Evolutionary conservation across 306 rosid genomes (phyloP).

Genomic region (Lablab purpureus): DNA sequence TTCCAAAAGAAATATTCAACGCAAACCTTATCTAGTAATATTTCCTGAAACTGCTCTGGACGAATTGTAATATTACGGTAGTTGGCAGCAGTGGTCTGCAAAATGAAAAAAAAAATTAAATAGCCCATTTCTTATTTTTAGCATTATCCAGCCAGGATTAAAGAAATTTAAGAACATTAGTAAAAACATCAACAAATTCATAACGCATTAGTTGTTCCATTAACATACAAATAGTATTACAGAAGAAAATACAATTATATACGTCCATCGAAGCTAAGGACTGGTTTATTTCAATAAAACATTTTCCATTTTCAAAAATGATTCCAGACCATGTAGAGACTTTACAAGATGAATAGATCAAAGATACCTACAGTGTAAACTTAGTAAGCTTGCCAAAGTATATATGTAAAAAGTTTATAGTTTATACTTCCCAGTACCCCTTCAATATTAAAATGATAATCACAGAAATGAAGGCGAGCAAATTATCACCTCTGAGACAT

Average conservation of each 20-base stretch:
- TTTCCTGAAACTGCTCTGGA: slow-evolving; percentile 72
- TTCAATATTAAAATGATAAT: slow-evolving; percentile 25
- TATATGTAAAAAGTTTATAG: not conserved
- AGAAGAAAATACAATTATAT: slow-evolving; percentile 20
- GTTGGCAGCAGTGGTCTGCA: slow-evolving; percentile 66
- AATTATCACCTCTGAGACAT: slow-evolving; percentile 54
- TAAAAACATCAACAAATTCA: not conserved
- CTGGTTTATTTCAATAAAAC: not conserved
- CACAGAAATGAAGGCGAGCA: slow-evolving; percentile 5
- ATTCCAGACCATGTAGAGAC: slow-evolving; percentile 16
- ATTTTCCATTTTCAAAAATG: slow-evolving; percentile 5
- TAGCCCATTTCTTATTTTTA: slow-evolving; percentile 24
- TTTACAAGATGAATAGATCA: slow-evolving; percentile 2
- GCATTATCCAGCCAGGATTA: slow-evolving; percentile 3
- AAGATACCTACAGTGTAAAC: slow-evolving; percentile 8
- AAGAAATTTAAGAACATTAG: slow-evolving; percentile 7
- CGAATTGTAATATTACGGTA: slow-evolving; percentile 56
- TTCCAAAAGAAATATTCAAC: not conserved
- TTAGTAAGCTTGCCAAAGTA: not conserved
- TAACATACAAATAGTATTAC: slow-evolving; percentile 1
- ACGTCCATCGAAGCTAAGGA: slow-evolving; percentile 11
- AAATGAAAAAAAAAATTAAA: not conserved
- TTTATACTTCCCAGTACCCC: slow-evolving; percentile 21
- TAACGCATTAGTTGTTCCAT: slow-evolving; percentile 30
- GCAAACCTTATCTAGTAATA: slow-evolving; percentile 88